These are phyloP conservation scores for Neodidymelliopsis sp. DNA, from an alignment of 2,329 filamentous ascomycete genomes.

Conservation along the genomic window DNA sequence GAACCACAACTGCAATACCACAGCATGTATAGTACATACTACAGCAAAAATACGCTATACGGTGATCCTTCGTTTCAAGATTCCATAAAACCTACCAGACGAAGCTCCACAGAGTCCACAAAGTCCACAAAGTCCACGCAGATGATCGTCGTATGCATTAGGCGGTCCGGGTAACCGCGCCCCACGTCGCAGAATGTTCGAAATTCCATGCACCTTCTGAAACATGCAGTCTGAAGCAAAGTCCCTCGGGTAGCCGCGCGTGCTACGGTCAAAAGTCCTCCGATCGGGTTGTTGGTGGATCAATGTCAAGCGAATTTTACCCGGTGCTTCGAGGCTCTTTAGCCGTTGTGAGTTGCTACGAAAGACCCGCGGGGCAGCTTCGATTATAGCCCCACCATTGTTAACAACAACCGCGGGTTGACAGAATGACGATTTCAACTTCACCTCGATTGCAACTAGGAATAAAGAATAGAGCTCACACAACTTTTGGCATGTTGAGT, in stretches of 20 bases:
- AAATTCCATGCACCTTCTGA: conserved; percentile 4
- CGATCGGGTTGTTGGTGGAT: conserved; percentile 6
- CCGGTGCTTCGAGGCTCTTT: conserved; percentile 17
- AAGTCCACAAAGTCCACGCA: conserved; percentile 1
- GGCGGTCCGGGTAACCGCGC: neutral
- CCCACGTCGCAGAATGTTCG: neutral
- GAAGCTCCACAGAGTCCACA: conserved; percentile 1
- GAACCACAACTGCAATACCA: neutral
- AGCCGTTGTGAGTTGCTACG: conserved; percentile 11
- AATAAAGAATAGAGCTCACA: neutral
- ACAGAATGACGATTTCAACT: neutral
- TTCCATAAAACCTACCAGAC: conserved; percentile 3
- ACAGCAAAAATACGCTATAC: conserved; percentile 1
- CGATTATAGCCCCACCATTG: conserved; percentile 15
- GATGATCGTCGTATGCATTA: neutral
- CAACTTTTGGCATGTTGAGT: neutral
- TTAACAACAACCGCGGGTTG: conserved; percentile 14
- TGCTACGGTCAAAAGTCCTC: neutral
- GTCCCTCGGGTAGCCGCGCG: neutral
- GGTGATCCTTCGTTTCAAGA: conserved; percentile 5
- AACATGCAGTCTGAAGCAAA: neutral
- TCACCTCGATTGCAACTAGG: neutral
- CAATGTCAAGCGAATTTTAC: conserved; percentile 4
- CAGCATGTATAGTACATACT: conserved; percentile 9
- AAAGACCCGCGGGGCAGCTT: conserved; percentile 4